Evolutionary conservation across 192 early-diverging fungal species (phyloP).

Genomic region (Gaertneriomyces sp.): DNA sequence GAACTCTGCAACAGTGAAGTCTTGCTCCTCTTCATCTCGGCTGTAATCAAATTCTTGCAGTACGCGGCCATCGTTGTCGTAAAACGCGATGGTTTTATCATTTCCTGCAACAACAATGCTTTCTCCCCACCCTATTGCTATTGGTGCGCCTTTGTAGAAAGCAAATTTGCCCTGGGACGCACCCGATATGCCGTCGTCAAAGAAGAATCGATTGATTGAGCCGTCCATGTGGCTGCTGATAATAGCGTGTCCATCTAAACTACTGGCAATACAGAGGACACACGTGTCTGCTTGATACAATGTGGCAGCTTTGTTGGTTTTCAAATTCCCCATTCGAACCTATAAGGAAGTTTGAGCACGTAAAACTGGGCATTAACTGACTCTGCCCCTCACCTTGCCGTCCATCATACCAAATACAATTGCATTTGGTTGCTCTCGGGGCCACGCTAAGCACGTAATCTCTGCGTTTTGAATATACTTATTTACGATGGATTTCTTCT

Average conservation of each 20-base stretch:
- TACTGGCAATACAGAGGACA: constrained; percentile 53
- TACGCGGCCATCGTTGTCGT: constrained; percentile 45
- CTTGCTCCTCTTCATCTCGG: constrained; percentile 51
- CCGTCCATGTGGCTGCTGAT: constrained; percentile 62
- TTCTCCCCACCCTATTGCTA: constrained; percentile 56
- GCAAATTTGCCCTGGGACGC: constrained; percentile 66
- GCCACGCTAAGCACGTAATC: constrained; percentile 62
- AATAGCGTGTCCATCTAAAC: constrained; percentile 55
- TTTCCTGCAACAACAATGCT: constrained; percentile 50
- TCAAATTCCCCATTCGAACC: constrained; percentile 61
- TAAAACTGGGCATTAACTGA: no score
- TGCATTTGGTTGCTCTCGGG: constrained; percentile 56
- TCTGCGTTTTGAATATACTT: constrained; percentile 62
- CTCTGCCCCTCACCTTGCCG: constrained; percentile 46
- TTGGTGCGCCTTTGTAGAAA: constrained; percentile 46
- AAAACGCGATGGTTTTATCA: constrained; percentile 54
- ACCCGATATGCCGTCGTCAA: constrained; percentile 61
- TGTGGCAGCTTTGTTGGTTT: constrained; percentile 66
- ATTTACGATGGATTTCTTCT: constrained; percentile 67
- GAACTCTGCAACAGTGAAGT: constrained; percentile 50
- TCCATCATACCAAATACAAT: constrained; percentile 61
- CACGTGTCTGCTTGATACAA: constrained; percentile 60
- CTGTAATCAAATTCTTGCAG: constrained; percentile 59
- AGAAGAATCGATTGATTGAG: constrained; percentile 59
- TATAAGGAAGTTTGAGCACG: constrained; percentile 5